Percentiles rank a stretch among this genome's conserved stretches.
phyloP scores from a whole-genome alignment of 352 stramenopile genomes.

The Pythium phragmiticola region DNA sequence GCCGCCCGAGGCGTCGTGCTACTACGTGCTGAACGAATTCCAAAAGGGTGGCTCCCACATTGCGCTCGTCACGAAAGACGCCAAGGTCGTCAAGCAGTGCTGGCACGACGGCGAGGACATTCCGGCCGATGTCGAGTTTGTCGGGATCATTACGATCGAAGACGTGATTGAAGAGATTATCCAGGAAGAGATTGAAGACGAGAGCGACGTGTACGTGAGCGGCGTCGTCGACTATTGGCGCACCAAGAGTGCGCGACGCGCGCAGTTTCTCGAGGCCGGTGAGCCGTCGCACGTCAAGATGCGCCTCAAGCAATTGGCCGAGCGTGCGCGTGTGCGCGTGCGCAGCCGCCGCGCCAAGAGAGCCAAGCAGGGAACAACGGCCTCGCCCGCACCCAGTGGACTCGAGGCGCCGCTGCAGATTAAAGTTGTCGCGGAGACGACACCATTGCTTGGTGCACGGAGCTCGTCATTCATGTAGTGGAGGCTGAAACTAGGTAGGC shows the following conservation, averaged over 20 bases:
- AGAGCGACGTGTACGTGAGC: conserved; percentile 73
- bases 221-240: conserved; percentile 62
- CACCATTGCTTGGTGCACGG: conserved; percentile 33
- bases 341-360: conserved; percentile 48
- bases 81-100: conserved; percentile 46
- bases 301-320: conserved; percentile 50
- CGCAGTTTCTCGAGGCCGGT: conserved; percentile 30
- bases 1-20: conserved; percentile 74
- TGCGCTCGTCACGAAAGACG: conserved; percentile 70
- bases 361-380: neutral
- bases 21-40: conserved; percentile 90
- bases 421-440: conserved; percentile 50
- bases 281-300: conserved; percentile 22
- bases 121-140: conserved; percentile 47
- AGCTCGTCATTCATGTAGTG: conserved; percentile 8
- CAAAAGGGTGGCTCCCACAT: conserved; percentile 87
- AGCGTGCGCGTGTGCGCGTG: conserved; percentile 49
- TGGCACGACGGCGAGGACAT: conserved; percentile 49
- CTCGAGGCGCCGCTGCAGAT: conserved; percentile 40
- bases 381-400: conserved; percentile 17
- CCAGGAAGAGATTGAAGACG: conserved; percentile 91
- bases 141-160: conserved; percentile 91
- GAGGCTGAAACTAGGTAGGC: neutral
- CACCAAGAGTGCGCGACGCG: conserved; percentile 34
- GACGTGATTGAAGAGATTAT: conserved; percentile 91